Evolutionary conservation across 805 yeast genomes (phyloP).

Genomic region (Lipomyces spencermartinsiae): DNA sequence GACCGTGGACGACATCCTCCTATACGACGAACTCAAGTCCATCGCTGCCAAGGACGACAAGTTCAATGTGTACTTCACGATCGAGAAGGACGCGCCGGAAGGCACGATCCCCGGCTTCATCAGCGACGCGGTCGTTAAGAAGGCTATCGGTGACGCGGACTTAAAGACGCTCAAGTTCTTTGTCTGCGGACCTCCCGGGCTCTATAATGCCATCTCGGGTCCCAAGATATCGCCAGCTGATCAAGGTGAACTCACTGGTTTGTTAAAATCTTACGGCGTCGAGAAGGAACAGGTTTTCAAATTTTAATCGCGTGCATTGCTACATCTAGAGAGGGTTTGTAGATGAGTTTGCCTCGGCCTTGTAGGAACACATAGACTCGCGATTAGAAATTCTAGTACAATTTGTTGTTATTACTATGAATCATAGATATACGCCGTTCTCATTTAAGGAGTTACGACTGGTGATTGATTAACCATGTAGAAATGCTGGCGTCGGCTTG

Average conservation of each 20-base stretch:
- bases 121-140: constrained; percentile 70
- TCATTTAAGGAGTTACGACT: too few relatives aligned
- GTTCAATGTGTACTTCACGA: constrained; percentile 77
- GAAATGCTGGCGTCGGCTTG: too few relatives aligned
- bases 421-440: too few relatives aligned
- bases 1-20: constrained; percentile 77
- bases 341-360: not conserved
- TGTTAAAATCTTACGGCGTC: constrained; percentile 86
- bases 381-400: too few relatives aligned
- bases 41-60: constrained; percentile 75
- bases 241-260: constrained; percentile 94
- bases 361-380: not conserved
- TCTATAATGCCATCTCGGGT: constrained; percentile 89
- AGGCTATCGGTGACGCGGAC: constrained; percentile 67
- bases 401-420: too few relatives aligned
- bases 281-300: constrained; percentile 86
- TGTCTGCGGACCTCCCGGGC: constrained; percentile 95
- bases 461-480: too few relatives aligned
- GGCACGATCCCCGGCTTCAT: constrained; percentile 76
- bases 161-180: constrained; percentile 74
- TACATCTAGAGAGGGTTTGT: not conserved
- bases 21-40: constrained; percentile 77
- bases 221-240: constrained; percentile 81
- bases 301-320: constrained; percentile 30
- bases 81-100: constrained; percentile 59